Conservation (phyloP, 257 asterid species). For the Solanum infundibuliforme region DNA sequence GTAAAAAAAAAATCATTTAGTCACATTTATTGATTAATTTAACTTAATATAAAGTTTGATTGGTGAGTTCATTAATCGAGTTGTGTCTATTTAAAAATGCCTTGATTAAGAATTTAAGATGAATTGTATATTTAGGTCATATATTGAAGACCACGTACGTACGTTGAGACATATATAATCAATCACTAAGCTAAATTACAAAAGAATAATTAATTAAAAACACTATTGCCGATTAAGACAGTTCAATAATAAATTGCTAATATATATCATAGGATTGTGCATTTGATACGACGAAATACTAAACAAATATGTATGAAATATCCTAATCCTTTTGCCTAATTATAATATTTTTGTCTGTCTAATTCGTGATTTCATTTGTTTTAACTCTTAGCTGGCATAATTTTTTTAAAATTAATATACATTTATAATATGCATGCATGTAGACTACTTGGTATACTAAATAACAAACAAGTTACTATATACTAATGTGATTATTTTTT, state of each 20-base stretch:
- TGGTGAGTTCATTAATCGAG: neutral
- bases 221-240: neutral
- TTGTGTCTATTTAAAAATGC: neutral
- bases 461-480: neutral
- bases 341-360: conserved; percentile 4
- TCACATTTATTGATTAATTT: neutral
- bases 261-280: neutral
- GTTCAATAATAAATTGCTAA: neutral
- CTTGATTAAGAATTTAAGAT: neutral
- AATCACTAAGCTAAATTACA: neutral
- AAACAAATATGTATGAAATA: neutral
- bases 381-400: neutral
- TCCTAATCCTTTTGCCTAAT: conserved; percentile 12
- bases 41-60: neutral
- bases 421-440: neutral
- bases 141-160: neutral
- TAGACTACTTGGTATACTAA: neutral
- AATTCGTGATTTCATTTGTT: neutral
- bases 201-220: neutral
- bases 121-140: neutral
- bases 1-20: neutral
- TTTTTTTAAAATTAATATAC: neutral
- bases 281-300: neutral
- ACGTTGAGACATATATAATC: neutral
- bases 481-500: neutral